A percentile compares a stretch with the other conserved stretches of the same genome.
These are phyloP conservation scores for Pouteria campechiana DNA, from an alignment of 179 eudicot species.

Conservation along the genomic window DNA sequence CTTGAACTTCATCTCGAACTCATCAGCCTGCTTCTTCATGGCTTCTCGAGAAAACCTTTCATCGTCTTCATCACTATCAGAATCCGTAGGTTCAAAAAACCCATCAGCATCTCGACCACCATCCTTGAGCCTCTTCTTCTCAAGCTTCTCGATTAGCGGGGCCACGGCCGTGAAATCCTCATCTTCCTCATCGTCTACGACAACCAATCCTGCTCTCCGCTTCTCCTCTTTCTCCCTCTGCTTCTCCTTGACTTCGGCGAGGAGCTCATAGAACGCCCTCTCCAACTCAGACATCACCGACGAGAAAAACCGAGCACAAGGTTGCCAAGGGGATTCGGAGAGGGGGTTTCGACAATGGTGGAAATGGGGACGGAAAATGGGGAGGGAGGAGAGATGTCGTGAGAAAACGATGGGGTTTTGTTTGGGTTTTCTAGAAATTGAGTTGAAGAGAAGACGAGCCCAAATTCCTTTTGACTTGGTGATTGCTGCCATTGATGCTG, in stretches of 20 bases:
- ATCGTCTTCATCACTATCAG: constrained; percentile 58
- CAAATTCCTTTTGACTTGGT: constrained; percentile 1
- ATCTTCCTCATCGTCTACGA: constrained; percentile 49
- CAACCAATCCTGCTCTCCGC: constrained; percentile 36
- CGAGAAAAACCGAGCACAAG: constrained; percentile 9
- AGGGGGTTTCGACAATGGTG: background rate
- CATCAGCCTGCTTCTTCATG: constrained; percentile 9
- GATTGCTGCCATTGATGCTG: background rate
- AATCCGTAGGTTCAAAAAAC: constrained; percentile 38
- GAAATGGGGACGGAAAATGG: constrained; percentile 1
- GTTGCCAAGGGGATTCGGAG: constrained; percentile 5
- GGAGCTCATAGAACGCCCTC: constrained; percentile 11
- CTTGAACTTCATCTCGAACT: constrained; percentile 32
- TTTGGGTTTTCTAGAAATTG: background rate
- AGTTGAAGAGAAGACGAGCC: constrained; percentile 2
- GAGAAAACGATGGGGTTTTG: constrained; percentile 14
- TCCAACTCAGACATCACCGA: background rate
- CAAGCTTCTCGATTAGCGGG: constrained; percentile 56
- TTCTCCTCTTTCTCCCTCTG: constrained; percentile 42
- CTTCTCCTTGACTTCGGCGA: constrained; percentile 27
- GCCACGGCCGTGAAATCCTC: constrained; percentile 70
- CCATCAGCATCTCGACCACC: constrained; percentile 4
- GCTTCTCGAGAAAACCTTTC: constrained; percentile 29
- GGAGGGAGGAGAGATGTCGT: constrained; percentile 3
- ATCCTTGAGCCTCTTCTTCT: constrained; percentile 27